A percentile compares a stretch with the other conserved stretches of the same genome.
These are phyloP conservation scores for Cicer chorassanicum DNA, from an alignment of 306 rosid genomes.

Conservation along the genomic window DNA sequence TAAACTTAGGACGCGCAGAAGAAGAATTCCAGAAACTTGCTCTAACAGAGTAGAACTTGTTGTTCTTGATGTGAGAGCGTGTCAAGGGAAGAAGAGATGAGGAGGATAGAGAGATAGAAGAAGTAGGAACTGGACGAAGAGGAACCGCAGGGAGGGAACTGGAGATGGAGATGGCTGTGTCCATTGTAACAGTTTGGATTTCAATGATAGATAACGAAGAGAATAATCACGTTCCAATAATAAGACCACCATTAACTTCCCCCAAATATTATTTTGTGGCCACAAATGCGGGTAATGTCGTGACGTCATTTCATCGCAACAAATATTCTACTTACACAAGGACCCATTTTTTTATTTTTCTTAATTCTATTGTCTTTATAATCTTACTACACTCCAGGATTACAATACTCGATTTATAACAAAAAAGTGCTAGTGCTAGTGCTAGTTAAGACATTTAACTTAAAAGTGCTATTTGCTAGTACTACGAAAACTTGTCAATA, in stretches of 20 bases:
- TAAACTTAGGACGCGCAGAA: conserved; percentile 47
- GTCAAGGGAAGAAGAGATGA: conserved; percentile 36
- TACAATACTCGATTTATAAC: too few species aligned
- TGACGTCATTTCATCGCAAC: neutral
- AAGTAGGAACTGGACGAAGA: conserved; percentile 43
- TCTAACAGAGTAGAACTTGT: conserved; percentile 30
- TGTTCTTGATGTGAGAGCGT: conserved; percentile 29
- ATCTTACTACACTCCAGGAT: too few species aligned
- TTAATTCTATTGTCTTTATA: too few species aligned
- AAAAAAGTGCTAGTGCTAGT: too few species aligned
- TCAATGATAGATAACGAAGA: neutral
- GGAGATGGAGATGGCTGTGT: conserved; percentile 42
- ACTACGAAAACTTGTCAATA: neutral
- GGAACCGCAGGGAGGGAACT: conserved; percentile 34
- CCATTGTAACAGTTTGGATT: conserved; percentile 36
- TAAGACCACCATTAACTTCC: neutral
- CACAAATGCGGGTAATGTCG: neutral
- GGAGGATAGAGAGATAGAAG: conserved; percentile 40
- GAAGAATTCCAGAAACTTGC: conserved; percentile 28
- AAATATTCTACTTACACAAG: neutral
- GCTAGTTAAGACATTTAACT: too few species aligned
- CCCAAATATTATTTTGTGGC: neutral
- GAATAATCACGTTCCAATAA: neutral
- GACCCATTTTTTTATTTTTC: neutral
- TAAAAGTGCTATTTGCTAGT: neutral